Base-by-base conservation (phyloP, 1,139 yeast species). In the Kodamaea derodonti region DNA sequence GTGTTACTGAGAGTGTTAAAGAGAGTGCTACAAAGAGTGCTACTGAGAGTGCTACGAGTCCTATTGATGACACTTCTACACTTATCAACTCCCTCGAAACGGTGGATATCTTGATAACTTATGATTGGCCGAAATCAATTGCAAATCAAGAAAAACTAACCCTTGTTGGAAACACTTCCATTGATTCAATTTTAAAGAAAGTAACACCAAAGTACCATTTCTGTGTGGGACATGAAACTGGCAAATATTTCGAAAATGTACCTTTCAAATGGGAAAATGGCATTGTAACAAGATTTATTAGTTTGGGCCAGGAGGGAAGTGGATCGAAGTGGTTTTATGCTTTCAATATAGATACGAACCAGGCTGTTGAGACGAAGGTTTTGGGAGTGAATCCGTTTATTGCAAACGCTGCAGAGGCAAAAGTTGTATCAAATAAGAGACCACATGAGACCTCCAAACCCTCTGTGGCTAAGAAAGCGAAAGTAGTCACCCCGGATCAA, bases 291-390 rank as follows among this genome's bases (percentile, higher is more conserved):
- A 63, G 92, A 35, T 83, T 82, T 47, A 70, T 84, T 15, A 80
- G 87, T 51, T 53, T 84, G 32, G 83, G 76, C 0, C 65, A 68
- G 37, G 80, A 72, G 49, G 83, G 80, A 0, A 60, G 73, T 9
- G 72, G 70, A 0, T 61, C 60, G 3, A 80, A 79, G 56, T 84
- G 92, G 90, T 80, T 78, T 42, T 84, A 84, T 57, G 94, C 92
- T 0, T 83, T 83, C 46, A 70, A 66, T 30, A 49, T 80, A 4
- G 49, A 24, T 5, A 26, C n/a, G 15, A 33, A 39, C 9, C 37
- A 40, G 10, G 49, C 47, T 9, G 52, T 45, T 6, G 36, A 36
- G 3, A 22, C 39, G 3, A 22, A 29, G 5, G 55, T 48, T 28
- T 17, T 60, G 7, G 51, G 52, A 1, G 40, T 47, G 3, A 75